Evolutionary conservation across 1,139 yeast genomes (phyloP), one percentile per base, ranked within the genome.

Genomic region (Scheffersomyces segobiensis): DNA sequence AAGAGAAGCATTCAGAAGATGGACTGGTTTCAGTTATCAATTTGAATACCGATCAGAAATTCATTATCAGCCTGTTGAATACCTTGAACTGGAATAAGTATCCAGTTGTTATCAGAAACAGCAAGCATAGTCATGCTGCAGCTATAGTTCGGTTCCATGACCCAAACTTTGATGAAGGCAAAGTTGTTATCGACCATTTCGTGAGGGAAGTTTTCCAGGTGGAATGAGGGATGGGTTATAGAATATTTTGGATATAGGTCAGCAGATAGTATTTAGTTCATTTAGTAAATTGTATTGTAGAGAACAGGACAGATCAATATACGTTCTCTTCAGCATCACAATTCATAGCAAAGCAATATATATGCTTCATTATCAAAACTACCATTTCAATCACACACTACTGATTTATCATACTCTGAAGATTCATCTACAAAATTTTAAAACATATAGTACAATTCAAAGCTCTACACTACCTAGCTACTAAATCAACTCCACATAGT

Each of bases 401-500:
- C 14, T 5, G 26, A 24, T 5, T 5, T 24, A 8, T 14, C 8
- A 32, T 5, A 10, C 32, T 24, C 32, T 10, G 10, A 6, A 24
- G 32, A 24, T 6, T 4, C 32, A 24, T 24, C 32, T 24, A 24
- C 32, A 24, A 10, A 7, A 24, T 14, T 32, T 17, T 14, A 32
- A 32, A 32, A 32, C 42, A 32, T 32, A 32, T 32, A 32, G 42
- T 42, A 47, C 53, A 14, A 42, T 52, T 21, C 21, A 39, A 51
- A 21, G 47, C 24, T 26, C 32, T 51, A 21, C 42, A 8, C 18
- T 17, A 24, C 21, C 49, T n/a, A 17, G 3, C 17, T 32, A 46
- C 71, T 70, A 89, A 58, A 91, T 89, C 67, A 93, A 75, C 69
- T 93, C 96, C 52, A 95, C 98, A 70, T 95, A 95, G 71, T 95